Conservation (phyloP, 768 basidiomycete genomes). For the Megacollybia marginata region DNA sequence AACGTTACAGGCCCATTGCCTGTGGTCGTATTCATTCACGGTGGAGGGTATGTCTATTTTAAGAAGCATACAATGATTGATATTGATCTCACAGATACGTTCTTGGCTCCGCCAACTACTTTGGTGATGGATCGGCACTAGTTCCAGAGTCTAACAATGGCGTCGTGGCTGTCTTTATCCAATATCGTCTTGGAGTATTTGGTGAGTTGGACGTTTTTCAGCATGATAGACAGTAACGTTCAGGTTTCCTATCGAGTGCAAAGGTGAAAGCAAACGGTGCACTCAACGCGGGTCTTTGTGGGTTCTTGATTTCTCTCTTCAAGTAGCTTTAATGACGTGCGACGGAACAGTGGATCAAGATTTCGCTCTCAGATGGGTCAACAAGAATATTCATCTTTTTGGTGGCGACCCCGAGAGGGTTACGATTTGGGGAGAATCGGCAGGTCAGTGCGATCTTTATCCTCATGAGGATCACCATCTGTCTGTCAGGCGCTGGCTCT, state of each 20-base stretch:
- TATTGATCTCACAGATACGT: not conserved
- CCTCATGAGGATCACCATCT: not conserved
- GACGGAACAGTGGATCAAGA: constrained; percentile 23
- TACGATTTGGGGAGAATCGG: constrained; percentile 16
- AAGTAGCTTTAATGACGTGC: too few relatives aligned
- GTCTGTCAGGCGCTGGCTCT: constrained; percentile 28
- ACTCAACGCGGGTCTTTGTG: constrained; percentile 22
- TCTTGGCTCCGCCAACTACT: too few relatives aligned
- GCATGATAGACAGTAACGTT: not conserved
- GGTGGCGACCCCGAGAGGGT: constrained; percentile 14
- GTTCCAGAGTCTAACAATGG: constrained; percentile 10
- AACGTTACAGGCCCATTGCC: constrained; percentile 8
- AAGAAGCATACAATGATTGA: not conserved
- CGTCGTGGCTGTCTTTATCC: constrained; percentile 13
- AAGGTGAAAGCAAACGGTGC: constrained; percentile 20
- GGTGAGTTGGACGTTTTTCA: too few relatives aligned
- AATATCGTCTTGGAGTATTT: constrained; percentile 23
- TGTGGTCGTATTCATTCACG: constrained; percentile 21
- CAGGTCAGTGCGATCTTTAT: not conserved
- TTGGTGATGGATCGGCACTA: not conserved
- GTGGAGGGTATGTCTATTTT: not conserved
- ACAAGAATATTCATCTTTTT: constrained; percentile 19
- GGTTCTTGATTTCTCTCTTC: not conserved
- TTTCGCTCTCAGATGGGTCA: constrained; percentile 24
- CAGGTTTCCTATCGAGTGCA: constrained; percentile 24